Base-by-base conservation (phyloP, 2,329 filamentous ascomycete species). In the Cadophora sp. region DNA sequence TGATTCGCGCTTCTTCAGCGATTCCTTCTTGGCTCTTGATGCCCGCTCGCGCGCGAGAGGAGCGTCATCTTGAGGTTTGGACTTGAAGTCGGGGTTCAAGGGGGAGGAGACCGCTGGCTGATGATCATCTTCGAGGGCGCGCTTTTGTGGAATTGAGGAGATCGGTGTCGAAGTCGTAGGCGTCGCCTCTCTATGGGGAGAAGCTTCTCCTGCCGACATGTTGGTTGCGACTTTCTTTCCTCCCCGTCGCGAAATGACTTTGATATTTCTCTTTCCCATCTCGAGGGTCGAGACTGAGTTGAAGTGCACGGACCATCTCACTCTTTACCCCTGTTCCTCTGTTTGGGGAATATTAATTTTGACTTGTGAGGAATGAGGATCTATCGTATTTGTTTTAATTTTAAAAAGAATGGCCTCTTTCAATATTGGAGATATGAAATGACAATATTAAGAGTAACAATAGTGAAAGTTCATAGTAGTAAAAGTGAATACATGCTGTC, bases 81-180 rank as follows among this genome's bases (percentile, higher is more conserved):
- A 48, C 81, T 82, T 86, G 70, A 85, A 83, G 56, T 91, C 88
- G 58, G 89, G 89, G 74, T 94, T 94, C 70, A 94, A 85, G 31
- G 91, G 91, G 12, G 92, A 94, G 2, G 91, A 88, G 1, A 93
- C 84, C 14, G 89, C 85, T 4, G 92, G 91, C 69, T 85, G 85
- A 79, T 94, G 89, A 76, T 88, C 88, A 74, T 92, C 90, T 69
- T 92, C 90, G 34, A 91, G 83, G 26, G 83, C 81, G 68, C 90
- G 88, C 75, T 92, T 92, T 76, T 90, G 85, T 3, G 89, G 87
- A 27, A 90, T 81, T 11, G 83, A 83, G 62, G 84, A 80, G 40
- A 70, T 66, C 37, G 73, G 68, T 43, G 51, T 62, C 12, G 80
- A 75, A 19, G 78, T 73, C 26, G 77, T 78, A 31, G 82, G 80